These are phyloP conservation scores for Citrullus colocynthis DNA, from an alignment of 306 rosid species.

Conservation along the genomic window DNA sequence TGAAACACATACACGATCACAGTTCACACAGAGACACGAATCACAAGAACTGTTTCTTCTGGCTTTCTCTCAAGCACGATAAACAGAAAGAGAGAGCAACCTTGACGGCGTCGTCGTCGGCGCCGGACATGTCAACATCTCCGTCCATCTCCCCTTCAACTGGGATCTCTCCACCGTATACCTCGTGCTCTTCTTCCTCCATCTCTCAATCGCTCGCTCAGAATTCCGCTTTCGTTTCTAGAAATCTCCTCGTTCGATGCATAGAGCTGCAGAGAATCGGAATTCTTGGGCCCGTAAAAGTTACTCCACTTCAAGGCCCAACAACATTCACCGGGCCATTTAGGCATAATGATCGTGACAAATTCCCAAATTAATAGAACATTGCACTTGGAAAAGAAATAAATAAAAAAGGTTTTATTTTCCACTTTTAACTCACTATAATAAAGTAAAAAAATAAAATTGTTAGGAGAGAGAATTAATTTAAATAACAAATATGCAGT, in stretches of 20 bases:
- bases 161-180: conserved; percentile 89
- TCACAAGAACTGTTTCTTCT: neutral
- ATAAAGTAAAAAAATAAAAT: too few relatives aligned
- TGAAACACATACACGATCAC: neutral
- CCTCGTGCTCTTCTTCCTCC: conserved; percentile 98
- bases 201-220: conserved; percentile 11
- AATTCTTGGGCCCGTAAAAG: neutral
- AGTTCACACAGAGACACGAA: neutral
- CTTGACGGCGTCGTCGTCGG: conserved; percentile 77
- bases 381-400: too few relatives aligned
- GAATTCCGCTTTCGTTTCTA: neutral
- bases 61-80: neutral
- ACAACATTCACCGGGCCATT: neutral
- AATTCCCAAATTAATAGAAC: too few relatives aligned
- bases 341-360: neutral
- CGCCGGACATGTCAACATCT: conserved; percentile 66
- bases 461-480: too few relatives aligned
- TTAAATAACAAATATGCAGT: too few relatives aligned
- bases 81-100: conserved; percentile 10
- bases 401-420: too few relatives aligned
- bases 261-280: neutral
- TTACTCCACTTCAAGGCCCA: neutral
- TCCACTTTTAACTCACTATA: too few relatives aligned
- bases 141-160: conserved; percentile 60
- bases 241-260: conserved; percentile 4